phyloP scores from a whole-genome alignment of 2,329 filamentous ascomycete genomes.

The Penicillium sclerotigenum region DNA sequence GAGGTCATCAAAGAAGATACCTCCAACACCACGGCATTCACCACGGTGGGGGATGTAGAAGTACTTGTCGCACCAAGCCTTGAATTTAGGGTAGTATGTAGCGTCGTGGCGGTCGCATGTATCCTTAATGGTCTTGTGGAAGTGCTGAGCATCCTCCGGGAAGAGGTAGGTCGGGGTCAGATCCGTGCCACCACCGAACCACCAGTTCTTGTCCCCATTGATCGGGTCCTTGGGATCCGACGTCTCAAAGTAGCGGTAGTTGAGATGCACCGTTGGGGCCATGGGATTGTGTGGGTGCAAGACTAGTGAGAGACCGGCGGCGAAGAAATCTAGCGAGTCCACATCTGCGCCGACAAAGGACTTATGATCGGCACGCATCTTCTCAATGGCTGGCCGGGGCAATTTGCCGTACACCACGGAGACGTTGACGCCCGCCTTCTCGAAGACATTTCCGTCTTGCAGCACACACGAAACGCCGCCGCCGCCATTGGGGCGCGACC shows the following conservation, averaged over 20 bases:
- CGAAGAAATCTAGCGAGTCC: slow-evolving; percentile 89
- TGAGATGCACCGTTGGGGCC: slow-evolving; percentile 95
- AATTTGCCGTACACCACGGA: slow-evolving; percentile 91
- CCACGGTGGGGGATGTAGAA: slow-evolving; percentile 89
- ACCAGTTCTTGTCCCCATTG: slow-evolving; percentile 71
- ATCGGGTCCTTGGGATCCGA: slow-evolving; percentile 75
- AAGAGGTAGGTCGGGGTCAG: slow-evolving; percentile 91
- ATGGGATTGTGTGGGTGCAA: slow-evolving; percentile 93
- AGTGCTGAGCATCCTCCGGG: slow-evolving; percentile 94
- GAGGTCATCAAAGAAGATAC: slow-evolving; percentile 98
- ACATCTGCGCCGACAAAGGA: slow-evolving; percentile 72
- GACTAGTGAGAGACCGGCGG: slow-evolving; percentile 87
- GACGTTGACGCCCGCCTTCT: slow-evolving; percentile 95
- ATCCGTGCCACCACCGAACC: slow-evolving; percentile 95
- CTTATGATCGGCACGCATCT: slow-evolving; percentile 95
- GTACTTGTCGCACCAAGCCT: slow-evolving; percentile 98
- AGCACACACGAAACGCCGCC: slow-evolving; percentile 93
- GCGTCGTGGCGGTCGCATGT: slow-evolving; percentile 92
- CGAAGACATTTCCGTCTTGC: slow-evolving; percentile 94
- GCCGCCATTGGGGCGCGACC: slow-evolving; percentile 82
- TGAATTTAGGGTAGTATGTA: slow-evolving; percentile 89
- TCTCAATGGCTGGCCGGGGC: slow-evolving; percentile 79
- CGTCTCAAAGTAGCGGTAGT: slow-evolving; percentile 98
- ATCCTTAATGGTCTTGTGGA: slow-evolving; percentile 89
- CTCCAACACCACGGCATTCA: slow-evolving; percentile 83